Evolutionary conservation across 352 stramenopile genomes (phyloP).

Genomic region (Blastocystis sp.): DNA sequence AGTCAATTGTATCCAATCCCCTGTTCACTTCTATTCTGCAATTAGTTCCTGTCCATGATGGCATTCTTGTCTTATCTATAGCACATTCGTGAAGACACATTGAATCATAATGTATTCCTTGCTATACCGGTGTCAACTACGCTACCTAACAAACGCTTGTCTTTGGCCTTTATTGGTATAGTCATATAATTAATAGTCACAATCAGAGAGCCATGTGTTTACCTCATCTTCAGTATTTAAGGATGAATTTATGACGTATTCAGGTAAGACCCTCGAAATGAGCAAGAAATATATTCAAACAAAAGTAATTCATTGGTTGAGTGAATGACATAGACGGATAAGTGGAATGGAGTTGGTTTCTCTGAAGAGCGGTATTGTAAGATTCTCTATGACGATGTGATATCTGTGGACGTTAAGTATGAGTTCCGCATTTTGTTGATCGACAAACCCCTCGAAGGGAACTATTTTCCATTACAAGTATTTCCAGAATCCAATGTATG

Average conservation of each 20-base stretch:
- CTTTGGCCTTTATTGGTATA: conserved; percentile 31
- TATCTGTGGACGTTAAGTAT: conserved; percentile 5
- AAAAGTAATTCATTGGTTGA: not conserved
- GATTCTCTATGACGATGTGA: conserved; percentile 48
- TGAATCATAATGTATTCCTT: not conserved
- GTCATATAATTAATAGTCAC: too few relatives aligned
- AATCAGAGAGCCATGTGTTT: conserved; percentile 5
- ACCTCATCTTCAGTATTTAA: conserved; percentile 23
- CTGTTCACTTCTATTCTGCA: conserved; percentile 23
- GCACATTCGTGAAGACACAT: conserved; percentile 5
- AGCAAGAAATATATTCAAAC: conserved; percentile 7
- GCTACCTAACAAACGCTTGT: not conserved
- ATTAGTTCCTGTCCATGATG: not conserved
- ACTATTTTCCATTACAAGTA: conserved; percentile 33
- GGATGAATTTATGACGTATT: conserved; percentile 55
- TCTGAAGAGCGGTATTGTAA: conserved; percentile 18
- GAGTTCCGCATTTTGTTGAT: conserved; percentile 49
- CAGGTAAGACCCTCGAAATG: conserved; percentile 13
- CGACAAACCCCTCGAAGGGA: conserved; percentile 51
- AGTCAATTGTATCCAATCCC: conserved; percentile 54
- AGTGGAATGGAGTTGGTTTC: conserved; percentile 50
- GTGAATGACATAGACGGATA: conserved; percentile 14
- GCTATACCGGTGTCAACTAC: conserved; percentile 8
- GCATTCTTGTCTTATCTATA: not conserved
- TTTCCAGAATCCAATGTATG: conserved; percentile 32